These are phyloP conservation scores for Helianthus annuus DNA, from an alignment of 129 eudicot genomes.

Conservation along the genomic window DNA sequence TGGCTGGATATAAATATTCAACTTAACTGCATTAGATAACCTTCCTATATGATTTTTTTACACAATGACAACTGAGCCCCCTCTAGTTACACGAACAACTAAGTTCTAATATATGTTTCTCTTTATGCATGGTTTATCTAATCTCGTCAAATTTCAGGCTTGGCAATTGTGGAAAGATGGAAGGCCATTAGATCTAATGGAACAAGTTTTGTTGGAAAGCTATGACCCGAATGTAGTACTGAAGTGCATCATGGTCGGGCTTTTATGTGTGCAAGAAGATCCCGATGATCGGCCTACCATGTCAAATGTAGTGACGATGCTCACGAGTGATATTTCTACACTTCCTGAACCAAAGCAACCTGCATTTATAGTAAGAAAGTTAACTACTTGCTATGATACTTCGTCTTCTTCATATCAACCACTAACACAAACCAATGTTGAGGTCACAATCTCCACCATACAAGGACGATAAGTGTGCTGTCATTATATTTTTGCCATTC, in stretches of 20 bases:
- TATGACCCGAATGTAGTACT: conserved; percentile 30
- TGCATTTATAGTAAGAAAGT: conserved; percentile 43
- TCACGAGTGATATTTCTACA: conserved; percentile 38
- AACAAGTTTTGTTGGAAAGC: conserved; percentile 30
- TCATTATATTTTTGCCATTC: conserved; percentile 3
- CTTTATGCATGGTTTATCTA: not conserved
- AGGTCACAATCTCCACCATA: conserved; percentile 30
- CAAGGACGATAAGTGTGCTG: conserved; percentile 36
- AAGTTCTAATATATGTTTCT: not conserved
- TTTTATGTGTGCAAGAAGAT: conserved; percentile 56
- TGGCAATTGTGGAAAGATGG: conserved; percentile 48
- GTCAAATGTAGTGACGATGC: conserved; percentile 43
- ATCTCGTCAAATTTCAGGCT: conserved; percentile 28
- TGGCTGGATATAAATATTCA: not conserved
- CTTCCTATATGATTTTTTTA: not conserved
- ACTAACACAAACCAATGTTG: conserved; percentile 30
- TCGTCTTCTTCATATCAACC: conserved; percentile 35
- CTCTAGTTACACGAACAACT: not conserved
- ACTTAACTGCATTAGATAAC: not conserved
- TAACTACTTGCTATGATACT: conserved; percentile 16
- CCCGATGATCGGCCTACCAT: conserved; percentile 53
- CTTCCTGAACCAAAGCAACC: conserved; percentile 59
- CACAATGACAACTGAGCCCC: not conserved
- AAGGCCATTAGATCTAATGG: conserved; percentile 40
- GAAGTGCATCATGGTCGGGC: conserved; percentile 48